Evolutionary conservation across 768 basidiomycete species (phyloP).

Genomic region (Rhizopogon sp.): DNA sequence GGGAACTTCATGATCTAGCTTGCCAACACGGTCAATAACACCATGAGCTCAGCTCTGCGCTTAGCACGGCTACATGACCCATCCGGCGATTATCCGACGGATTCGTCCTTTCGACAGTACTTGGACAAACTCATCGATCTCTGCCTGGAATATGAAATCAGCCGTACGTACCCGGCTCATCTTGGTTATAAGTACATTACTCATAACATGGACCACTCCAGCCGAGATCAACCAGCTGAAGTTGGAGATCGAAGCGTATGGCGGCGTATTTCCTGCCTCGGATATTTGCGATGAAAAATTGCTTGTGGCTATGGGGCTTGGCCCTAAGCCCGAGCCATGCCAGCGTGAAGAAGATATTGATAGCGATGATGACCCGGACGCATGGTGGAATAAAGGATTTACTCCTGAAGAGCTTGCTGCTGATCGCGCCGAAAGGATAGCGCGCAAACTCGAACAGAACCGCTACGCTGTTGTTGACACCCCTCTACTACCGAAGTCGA

Average conservation of each 20-base stretch:
- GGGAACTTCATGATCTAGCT: not conserved
- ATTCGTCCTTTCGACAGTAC: not conserved
- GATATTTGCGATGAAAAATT: too few species aligned
- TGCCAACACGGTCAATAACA: not conserved
- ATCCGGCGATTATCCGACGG: not conserved
- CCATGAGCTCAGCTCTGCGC: not conserved
- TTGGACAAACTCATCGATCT: not conserved
- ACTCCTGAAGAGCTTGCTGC: too few species aligned
- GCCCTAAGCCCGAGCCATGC: too few species aligned
- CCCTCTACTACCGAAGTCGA: not conserved
- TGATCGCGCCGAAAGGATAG: too few species aligned
- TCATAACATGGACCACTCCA: not conserved
- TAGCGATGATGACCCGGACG: not conserved
- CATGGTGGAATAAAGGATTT: too few species aligned
- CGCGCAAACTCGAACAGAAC: too few species aligned
- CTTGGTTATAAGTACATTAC: not conserved
- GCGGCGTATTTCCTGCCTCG: too few species aligned
- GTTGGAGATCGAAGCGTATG: too few species aligned
- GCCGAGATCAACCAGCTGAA: too few species aligned
- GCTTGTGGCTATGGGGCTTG: too few species aligned
- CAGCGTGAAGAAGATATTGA: too few species aligned
- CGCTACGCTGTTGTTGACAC: too few species aligned
- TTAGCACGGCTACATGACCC: not conserved
- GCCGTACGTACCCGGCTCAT: not conserved
- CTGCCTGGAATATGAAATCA: not conserved